These are phyloP conservation scores for Fusarium sp. DNA, from an alignment of 2,329 filamentous ascomycete species.

Conservation along the genomic window DNA sequence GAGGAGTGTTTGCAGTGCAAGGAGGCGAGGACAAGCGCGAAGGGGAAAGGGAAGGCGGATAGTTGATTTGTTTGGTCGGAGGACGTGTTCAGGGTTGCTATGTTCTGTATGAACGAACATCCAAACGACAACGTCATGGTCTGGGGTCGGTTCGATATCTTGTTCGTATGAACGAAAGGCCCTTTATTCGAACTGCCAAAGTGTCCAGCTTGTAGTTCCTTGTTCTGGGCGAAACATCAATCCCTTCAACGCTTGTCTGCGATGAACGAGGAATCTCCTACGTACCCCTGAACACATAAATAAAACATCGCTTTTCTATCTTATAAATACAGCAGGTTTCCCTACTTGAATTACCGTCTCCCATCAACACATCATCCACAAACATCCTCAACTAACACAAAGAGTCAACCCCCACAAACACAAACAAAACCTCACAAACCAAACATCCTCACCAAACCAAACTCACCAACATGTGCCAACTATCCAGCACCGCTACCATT, in stretches of 20 bases:
- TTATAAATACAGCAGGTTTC: background rate
- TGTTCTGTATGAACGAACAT: background rate
- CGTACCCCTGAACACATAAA: background rate
- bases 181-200: rapidly evolving
- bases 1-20: slow-evolving; percentile 15
- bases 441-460: background rate
- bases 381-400: background rate
- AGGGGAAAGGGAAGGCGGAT: background rate
- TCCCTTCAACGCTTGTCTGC: background rate
- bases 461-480: slow-evolving; percentile 11
- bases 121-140: rapidly evolving
- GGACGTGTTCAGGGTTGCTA: rapidly evolving
- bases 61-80: background rate
- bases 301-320: too few species aligned
- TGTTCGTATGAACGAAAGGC: background rate
- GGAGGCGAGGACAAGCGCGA: background rate
- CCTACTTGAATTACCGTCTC: too few species aligned
- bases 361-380: background rate
- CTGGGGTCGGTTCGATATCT: too few species aligned
- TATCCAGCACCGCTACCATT: background rate
- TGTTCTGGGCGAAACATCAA: background rate
- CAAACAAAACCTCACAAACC: background rate
- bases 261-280: background rate
- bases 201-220: background rate
- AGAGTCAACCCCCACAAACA: background rate